Conservation (phyloP, 345 rosid genomes). For the Firmiana major region DNA sequence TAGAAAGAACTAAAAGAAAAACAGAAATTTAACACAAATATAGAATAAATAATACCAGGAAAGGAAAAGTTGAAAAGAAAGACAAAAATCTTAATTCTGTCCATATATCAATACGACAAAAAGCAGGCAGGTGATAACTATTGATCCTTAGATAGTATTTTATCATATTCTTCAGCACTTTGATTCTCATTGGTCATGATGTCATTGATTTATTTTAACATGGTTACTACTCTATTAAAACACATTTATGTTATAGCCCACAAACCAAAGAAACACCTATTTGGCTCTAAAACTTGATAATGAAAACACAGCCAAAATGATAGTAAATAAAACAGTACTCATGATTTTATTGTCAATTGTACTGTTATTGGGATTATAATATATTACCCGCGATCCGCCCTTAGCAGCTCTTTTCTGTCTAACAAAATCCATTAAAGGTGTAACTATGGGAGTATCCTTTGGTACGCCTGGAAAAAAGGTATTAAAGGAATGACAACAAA, state of each 20-base stretch:
- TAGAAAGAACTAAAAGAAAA: not conserved
- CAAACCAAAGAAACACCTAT: not conserved
- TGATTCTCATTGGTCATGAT: not conserved
- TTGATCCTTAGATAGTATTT: not conserved
- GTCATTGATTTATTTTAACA: not conserved
- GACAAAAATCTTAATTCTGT: not conserved
- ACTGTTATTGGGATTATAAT: not conserved
- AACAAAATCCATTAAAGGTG: slow-evolving; percentile 69
- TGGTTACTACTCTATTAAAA: not conserved
- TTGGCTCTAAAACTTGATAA: not conserved
- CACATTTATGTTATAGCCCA: not conserved
- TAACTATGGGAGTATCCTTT: slow-evolving; percentile 42
- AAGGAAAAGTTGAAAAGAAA: not conserved
- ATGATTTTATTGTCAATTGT: not conserved
- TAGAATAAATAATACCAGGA: not conserved
- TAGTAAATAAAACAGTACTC: not conserved
- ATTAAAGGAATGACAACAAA: not conserved
- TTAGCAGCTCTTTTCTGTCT: slow-evolving; percentile 58
- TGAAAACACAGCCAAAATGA: not conserved
- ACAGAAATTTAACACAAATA: not conserved
- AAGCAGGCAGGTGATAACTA: not conserved
- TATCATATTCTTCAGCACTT: not conserved
- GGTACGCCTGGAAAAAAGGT: slow-evolving; percentile 30
- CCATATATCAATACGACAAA: not conserved
- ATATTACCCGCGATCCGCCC: slow-evolving; percentile 43